Conservation (phyloP, 495 filamentous ascomycete species). For the Aspergillus nidulans region DNA sequence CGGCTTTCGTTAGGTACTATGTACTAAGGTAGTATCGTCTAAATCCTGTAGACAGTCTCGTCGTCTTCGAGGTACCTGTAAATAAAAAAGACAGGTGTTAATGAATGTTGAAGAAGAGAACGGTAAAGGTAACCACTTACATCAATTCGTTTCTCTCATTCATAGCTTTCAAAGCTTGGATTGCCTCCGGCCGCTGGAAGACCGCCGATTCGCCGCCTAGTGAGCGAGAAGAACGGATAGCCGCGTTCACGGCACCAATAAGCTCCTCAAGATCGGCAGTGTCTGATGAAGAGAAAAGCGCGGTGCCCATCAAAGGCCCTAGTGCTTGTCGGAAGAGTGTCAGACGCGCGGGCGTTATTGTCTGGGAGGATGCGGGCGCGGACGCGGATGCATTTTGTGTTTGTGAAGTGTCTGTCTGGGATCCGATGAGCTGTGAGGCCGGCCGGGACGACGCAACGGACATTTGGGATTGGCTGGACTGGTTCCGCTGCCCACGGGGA, state of each 20-base stretch:
- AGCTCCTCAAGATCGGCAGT: slow-evolving; percentile 69
- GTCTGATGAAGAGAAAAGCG: slow-evolving; percentile 72
- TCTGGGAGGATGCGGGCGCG: slow-evolving; percentile 19
- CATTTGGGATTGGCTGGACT: slow-evolving; percentile 54
- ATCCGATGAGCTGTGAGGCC: slow-evolving; percentile 59
- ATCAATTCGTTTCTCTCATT: slow-evolving; percentile 84
- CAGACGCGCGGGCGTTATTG: slow-evolving; percentile 61
- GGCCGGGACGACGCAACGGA: slow-evolving; percentile 64
- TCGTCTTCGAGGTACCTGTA: slow-evolving; percentile 50
- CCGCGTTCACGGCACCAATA: slow-evolving; percentile 73
- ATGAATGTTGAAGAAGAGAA: neutral
- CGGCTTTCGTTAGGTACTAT: neutral
- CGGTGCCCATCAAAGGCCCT: slow-evolving; percentile 72
- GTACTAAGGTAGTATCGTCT: slow-evolving; percentile 13
- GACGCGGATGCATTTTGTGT: slow-evolving; percentile 31
- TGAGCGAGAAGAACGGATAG: slow-evolving; percentile 40
- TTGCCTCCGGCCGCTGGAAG: slow-evolving; percentile 70
- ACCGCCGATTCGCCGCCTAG: slow-evolving; percentile 40
- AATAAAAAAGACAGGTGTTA: slow-evolving; percentile 10
- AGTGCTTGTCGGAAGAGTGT: slow-evolving; percentile 72
- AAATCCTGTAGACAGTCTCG: slow-evolving; percentile 48
- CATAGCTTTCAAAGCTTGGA: slow-evolving; percentile 73
- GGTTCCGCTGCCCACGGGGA: slow-evolving; percentile 47
- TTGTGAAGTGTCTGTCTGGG: slow-evolving; percentile 51
- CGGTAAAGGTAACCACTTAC: slow-evolving; percentile 52